phyloP scores from a whole-genome alignment of 805 yeast species.

The Phaffomyces thermotolerans region DNA sequence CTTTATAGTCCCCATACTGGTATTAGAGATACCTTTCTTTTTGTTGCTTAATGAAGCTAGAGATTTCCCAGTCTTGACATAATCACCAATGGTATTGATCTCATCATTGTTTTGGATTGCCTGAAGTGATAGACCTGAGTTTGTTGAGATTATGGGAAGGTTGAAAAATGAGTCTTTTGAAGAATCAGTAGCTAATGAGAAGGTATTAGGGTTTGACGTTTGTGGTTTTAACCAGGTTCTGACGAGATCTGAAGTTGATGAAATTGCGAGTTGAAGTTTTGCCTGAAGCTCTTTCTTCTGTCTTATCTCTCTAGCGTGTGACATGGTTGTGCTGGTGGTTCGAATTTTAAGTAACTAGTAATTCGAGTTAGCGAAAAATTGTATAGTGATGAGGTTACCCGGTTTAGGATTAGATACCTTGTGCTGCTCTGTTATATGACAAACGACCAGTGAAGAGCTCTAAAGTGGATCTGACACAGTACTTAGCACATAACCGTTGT shows the following conservation, averaged over 20 bases:
- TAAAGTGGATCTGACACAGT: no score
- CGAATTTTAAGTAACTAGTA: no score
- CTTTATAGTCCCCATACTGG: conserved; percentile 1
- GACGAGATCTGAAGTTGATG: conserved; percentile 14
- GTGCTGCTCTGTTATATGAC: no score
- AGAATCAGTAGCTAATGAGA: conserved; percentile 5
- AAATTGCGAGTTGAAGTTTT: conserved; percentile 16
- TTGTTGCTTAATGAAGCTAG: conserved; percentile 12
- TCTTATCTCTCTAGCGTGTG: conserved; percentile 21
- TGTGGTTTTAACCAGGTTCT: conserved; percentile 19
- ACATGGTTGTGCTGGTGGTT: conserved; percentile 10
- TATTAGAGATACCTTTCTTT: conserved; percentile 6
- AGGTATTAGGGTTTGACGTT: neutral
- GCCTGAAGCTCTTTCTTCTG: conserved; percentile 21
- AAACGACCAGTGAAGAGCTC: no score
- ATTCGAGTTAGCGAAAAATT: no score
- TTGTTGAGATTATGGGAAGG: conserved; percentile 20
- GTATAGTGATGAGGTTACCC: neutral
- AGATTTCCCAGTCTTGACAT: conserved; percentile 19
- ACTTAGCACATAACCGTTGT: no score
- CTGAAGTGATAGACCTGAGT: conserved; percentile 14
- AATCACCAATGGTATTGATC: conserved; percentile 23
- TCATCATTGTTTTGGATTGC: neutral
- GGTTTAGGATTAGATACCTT: neutral
- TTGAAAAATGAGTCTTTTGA: conserved; percentile 18